Evolutionary conservation across 192 early-diverging fungal genomes (phyloP).

Genomic region (Entomortierella beljakovae): DNA sequence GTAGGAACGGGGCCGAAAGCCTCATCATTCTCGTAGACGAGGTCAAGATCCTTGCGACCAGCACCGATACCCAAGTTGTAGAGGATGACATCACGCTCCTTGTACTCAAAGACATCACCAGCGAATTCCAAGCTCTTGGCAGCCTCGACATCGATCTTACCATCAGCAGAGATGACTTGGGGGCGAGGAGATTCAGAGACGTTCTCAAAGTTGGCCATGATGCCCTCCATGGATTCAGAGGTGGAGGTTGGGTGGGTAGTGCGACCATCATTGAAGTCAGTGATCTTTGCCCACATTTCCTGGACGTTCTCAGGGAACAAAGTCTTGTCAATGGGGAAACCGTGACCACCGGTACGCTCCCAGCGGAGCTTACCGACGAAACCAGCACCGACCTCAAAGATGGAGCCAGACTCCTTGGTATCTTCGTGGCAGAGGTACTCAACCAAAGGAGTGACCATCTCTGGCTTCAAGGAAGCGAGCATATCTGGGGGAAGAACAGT

Average conservation of each 20-base stretch:
- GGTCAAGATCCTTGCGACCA: slow-evolving; percentile 83
- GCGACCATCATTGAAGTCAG: slow-evolving; percentile 96
- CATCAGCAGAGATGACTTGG: slow-evolving; percentile 52
- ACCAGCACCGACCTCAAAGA: slow-evolving; percentile 97
- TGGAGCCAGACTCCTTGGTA: slow-evolving; percentile 85
- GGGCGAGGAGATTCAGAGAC: slow-evolving; percentile 55
- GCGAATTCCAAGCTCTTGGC: slow-evolving; percentile 70
- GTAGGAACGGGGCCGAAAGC: slow-evolving; percentile 91
- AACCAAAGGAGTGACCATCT: slow-evolving; percentile 96
- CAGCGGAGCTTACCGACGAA: slow-evolving; percentile 96
- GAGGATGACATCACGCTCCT: slow-evolving; percentile 90
- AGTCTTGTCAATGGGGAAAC: slow-evolving; percentile 86
- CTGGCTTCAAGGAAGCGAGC: slow-evolving; percentile 94
- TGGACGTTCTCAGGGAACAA: slow-evolving; percentile 91
- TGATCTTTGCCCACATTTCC: slow-evolving; percentile 81
- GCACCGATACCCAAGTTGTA: slow-evolving; percentile 97
- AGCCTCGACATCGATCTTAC: slow-evolving; percentile 70
- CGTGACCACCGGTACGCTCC: slow-evolving; percentile 95
- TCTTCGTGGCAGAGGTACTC: slow-evolving; percentile 93
- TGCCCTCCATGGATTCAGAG: slow-evolving; percentile 82
- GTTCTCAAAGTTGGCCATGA: slow-evolving; percentile 88
- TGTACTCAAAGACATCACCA: slow-evolving; percentile 75
- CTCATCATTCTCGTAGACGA: slow-evolving; percentile 93
- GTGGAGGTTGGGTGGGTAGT: slow-evolving; percentile 87
- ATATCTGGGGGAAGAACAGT: slow-evolving; percentile 97